Percentiles rank a stretch among this genome's conserved stretches.
Evolutionary conservation across 2,329 filamentous ascomycete genomes (phyloP).

Genomic region (Ustilaginoidea virens): DNA sequence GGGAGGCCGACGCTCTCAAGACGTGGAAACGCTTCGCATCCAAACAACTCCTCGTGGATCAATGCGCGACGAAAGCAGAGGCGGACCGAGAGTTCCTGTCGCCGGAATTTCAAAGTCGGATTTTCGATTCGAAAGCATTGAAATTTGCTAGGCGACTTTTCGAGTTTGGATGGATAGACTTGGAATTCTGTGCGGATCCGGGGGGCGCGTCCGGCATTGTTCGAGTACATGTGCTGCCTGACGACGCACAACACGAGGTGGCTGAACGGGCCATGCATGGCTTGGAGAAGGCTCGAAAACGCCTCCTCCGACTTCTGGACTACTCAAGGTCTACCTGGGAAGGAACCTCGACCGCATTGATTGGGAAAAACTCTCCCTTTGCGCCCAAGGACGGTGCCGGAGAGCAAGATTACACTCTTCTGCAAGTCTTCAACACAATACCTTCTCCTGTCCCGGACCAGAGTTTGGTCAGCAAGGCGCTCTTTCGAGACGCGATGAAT

Average conservation of each 20-base stretch:
- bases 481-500: conserved; percentile 36
- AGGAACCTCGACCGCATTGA: conserved; percentile 16
- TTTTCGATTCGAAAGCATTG: conserved; percentile 14
- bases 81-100: too few relatives aligned
- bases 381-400: conserved; percentile 12
- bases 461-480: conserved; percentile 29
- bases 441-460: conserved; percentile 50
- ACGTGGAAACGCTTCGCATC: conserved; percentile 13
- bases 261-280: conserved; percentile 32
- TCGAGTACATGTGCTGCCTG: conserved; percentile 48
- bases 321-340: conserved; percentile 40
- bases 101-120: conserved; percentile 12
- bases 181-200: conserved; percentile 20
- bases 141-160: conserved; percentile 16
- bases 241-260: conserved; percentile 41
- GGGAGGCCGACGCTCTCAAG: conserved; percentile 4
- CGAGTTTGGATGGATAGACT: conserved; percentile 23
- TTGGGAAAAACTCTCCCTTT: neutral
- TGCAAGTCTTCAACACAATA: conserved; percentile 59
- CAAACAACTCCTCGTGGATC: neutral
- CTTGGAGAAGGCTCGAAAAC: conserved; percentile 28
- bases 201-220: conserved; percentile 15
- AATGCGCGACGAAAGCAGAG: too few relatives aligned
- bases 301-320: conserved; percentile 38
- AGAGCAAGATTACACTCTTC: conserved; percentile 35